phyloP scores from a whole-genome alignment of 1,284 basidiomycete genomes.

The Ustilago sp. region DNA sequence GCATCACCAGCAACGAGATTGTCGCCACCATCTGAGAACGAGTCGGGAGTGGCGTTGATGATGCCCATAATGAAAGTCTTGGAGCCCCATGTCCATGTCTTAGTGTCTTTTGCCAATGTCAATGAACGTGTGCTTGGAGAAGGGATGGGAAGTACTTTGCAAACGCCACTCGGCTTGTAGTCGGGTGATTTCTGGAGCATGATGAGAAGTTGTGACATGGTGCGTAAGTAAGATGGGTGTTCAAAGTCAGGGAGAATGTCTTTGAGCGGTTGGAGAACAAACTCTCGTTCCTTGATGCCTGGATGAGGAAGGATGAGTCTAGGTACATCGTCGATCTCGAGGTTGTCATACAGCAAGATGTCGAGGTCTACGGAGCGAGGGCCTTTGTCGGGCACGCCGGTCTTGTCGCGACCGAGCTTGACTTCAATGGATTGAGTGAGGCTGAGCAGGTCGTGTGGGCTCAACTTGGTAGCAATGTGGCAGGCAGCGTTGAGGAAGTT shows the following conservation, averaged over 20 bases:
- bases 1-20: constrained; percentile 71
- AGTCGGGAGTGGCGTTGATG: constrained; percentile 94
- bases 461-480: constrained; percentile 81
- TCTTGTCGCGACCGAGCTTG: constrained; percentile 82
- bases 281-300: constrained; percentile 84
- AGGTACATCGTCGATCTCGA: constrained; percentile 76
- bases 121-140: constrained; percentile 21
- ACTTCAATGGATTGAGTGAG: constrained; percentile 82
- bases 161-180: constrained; percentile 50
- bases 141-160: constrained; percentile 53
- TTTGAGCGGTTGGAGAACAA: constrained; percentile 86
- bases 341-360: constrained; percentile 82
- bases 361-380: constrained; percentile 93
- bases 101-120: constrained; percentile 20
- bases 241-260: constrained; percentile 73
- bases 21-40: constrained; percentile 88
- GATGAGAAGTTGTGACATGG: constrained; percentile 57
- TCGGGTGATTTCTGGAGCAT: constrained; percentile 56
- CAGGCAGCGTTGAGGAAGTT: constrained; percentile 91
- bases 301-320: constrained; percentile 87
- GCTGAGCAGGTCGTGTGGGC: constrained; percentile 76
- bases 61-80: constrained; percentile 88
- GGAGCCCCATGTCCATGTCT: constrained; percentile 58
- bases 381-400: constrained; percentile 79
- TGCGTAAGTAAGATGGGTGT: constrained; percentile 62